Conservation (phyloP, 352 stramenopile species). For the Poterioochromonas sp. region DNA sequence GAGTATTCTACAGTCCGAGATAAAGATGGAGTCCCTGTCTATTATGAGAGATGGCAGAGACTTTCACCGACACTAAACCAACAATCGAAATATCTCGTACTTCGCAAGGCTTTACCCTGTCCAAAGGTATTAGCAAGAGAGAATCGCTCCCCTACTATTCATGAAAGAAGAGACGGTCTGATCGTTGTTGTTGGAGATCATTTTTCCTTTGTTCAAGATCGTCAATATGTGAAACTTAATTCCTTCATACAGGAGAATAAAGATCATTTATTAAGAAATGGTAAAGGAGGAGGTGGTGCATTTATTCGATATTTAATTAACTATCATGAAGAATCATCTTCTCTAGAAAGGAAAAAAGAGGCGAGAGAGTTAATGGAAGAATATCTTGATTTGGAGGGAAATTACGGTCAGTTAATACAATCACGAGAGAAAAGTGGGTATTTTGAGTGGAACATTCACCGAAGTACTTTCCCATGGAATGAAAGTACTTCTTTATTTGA, state of each 20-base stretch:
- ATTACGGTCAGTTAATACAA: not conserved
- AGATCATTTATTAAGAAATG: not conserved
- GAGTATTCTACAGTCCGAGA: not conserved
- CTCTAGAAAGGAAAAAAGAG: not conserved
- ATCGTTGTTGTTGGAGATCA: not conserved
- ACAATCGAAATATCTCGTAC: not conserved
- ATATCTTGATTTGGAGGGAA: not conserved
- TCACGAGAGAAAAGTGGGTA: not conserved
- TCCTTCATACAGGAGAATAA: not conserved
- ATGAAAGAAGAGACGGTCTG: not conserved
- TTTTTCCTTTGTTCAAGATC: not conserved
- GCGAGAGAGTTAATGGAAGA: not conserved
- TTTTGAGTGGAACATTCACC: not conserved
- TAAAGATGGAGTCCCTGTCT: not conserved
- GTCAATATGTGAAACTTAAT: not conserved
- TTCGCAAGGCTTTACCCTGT: not conserved
- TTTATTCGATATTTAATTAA: not conserved
- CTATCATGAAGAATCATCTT: not conserved
- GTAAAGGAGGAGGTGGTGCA: not conserved
- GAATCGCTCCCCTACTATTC: not conserved
- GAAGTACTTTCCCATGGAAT: slow-evolving; percentile 10
- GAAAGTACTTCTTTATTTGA: not conserved
- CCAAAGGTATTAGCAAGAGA: not conserved
- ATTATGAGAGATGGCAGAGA: slow-evolving; percentile 3
- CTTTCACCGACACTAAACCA: not conserved